Evolutionary conservation across 176 grass and related monocot genomes (phyloP).

Genomic region (Raddia guianensis): DNA sequence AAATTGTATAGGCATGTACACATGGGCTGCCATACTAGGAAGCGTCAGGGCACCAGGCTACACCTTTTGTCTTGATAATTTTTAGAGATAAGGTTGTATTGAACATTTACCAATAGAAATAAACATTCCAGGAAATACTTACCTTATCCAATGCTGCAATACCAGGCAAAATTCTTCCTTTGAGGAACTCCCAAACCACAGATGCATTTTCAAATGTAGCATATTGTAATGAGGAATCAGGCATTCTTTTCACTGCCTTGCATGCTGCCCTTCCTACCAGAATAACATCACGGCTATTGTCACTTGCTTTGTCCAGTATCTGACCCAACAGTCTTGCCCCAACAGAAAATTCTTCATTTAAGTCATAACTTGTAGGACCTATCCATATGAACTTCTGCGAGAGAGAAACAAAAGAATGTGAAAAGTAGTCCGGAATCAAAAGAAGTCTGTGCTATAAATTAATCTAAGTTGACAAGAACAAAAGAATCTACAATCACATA

Average conservation of each 20-base stretch:
- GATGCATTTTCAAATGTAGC: constrained; percentile 58
- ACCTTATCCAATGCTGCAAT: constrained; percentile 95
- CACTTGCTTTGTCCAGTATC: constrained; percentile 60
- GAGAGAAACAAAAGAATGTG: constrained; percentile 37
- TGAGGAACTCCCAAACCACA: constrained; percentile 90
- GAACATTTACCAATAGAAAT: constrained; percentile 12
- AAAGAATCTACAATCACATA: constrained; percentile 28
- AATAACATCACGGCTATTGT: constrained; percentile 61
- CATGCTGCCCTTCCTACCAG: constrained; percentile 69
- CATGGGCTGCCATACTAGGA: not conserved
- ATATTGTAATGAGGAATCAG: constrained; percentile 45
- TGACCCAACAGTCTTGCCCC: constrained; percentile 57
- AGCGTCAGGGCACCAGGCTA: not conserved
- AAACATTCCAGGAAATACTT: constrained; percentile 38
- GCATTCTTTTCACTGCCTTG: constrained; percentile 55
- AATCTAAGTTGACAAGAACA: constrained; percentile 22
- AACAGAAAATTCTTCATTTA: constrained; percentile 41
- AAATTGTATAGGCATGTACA: constrained; percentile 11
- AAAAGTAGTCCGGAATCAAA: constrained; percentile 25
- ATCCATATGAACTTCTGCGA: constrained; percentile 87
- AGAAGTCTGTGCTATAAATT: not conserved
- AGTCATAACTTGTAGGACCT: constrained; percentile 57
- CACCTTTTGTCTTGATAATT: constrained; percentile 1
- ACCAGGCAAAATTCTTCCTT: constrained; percentile 80
- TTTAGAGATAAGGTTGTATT: not conserved